Base-by-base conservation (phyloP, 2,329 filamentous ascomycete species). In the Aspergillus pseudoterreus region DNA sequence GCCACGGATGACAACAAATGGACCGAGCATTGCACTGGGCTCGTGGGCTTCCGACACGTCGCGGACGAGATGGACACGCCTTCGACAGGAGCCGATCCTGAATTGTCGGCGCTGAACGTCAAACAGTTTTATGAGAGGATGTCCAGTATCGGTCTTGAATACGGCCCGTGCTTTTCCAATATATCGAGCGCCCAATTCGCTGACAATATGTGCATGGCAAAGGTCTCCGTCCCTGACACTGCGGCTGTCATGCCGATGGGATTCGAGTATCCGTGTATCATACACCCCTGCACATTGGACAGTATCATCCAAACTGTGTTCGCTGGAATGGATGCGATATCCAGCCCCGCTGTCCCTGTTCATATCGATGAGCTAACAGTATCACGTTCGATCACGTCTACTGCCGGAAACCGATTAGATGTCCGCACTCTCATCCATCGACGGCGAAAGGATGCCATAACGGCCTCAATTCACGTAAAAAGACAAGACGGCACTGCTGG, bases 281-380 rank as follows among this genome's bases (percentile, higher is more conserved):
- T 71, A 10, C 68, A 71, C 47, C 69, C 68, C 2, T 62, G 62
- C 21, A 63, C 58, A 0, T 46, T 72, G 6, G 69, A 71, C 49
- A 62, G 53, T 38, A 51, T 69, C 8, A 66, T 71, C 24, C 69
- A 71, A 22, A 48, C 62, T 0, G 44, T 63, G 0, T 65, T 68
- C 22, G 50, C 57, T 8, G 54, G 47, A 1, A 57, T 54, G 15
- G 36, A 45, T 1, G n/a, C 53, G 2, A 49, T 54, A 11, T 44
- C 50, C 8, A 55, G 55, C 1, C 55, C 62, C 4, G 36, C 55
- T 2, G 53, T 66, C 11, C 64, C 64, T 1, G 53, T 64, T 4
- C 58, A 39, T 1, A 55, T 67, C 6, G 54, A 64, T 4, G 45
- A 60, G 22, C 54, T 67, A 38, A 45, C 32, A 5, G 33, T 65